Evolutionary conservation across 805 yeast genomes (phyloP).

Genomic region (Suhomyces pyralidae): DNA sequence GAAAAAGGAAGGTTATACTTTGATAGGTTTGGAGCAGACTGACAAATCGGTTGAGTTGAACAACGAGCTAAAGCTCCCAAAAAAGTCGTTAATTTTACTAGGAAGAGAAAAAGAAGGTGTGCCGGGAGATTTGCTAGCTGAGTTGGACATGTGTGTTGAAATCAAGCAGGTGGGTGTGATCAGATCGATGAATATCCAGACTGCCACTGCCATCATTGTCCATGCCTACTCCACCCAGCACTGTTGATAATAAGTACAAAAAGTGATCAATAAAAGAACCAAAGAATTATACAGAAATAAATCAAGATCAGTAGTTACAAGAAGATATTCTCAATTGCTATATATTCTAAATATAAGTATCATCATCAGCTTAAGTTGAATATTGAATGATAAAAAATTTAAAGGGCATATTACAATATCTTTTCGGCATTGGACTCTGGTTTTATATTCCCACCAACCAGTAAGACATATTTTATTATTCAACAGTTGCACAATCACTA

Average conservation of each 20-base stretch:
- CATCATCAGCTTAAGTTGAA: too few relatives aligned
- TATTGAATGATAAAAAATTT: too few relatives aligned
- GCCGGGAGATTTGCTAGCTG: slow-evolving; percentile 79
- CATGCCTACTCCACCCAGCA: slow-evolving; percentile 82
- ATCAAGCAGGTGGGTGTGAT: slow-evolving; percentile 90
- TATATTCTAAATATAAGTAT: too few relatives aligned
- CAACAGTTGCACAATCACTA: too few relatives aligned
- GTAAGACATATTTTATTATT: too few relatives aligned
- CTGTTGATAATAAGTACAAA: slow-evolving; percentile 35
- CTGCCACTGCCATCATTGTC: slow-evolving; percentile 92
- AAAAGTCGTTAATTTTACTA: slow-evolving; percentile 69
- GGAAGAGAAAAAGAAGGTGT: slow-evolving; percentile 92
- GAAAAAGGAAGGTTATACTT: slow-evolving; percentile 73
- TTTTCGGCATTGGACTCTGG: too few relatives aligned
- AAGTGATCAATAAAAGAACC: too few relatives aligned
- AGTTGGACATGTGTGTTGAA: slow-evolving; percentile 82
- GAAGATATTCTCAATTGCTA: too few relatives aligned
- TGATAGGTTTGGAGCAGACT: slow-evolving; percentile 91
- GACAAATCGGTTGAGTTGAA: slow-evolving; percentile 77
- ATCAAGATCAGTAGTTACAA: too few relatives aligned
- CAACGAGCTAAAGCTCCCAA: slow-evolving; percentile 66
- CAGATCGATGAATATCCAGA: slow-evolving; percentile 94
- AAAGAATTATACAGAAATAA: too few relatives aligned
- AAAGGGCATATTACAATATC: too few relatives aligned
- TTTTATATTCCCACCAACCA: too few relatives aligned